Conservation (phyloP, 345 rosid species). For the Bruguiera parviflora region DNA sequence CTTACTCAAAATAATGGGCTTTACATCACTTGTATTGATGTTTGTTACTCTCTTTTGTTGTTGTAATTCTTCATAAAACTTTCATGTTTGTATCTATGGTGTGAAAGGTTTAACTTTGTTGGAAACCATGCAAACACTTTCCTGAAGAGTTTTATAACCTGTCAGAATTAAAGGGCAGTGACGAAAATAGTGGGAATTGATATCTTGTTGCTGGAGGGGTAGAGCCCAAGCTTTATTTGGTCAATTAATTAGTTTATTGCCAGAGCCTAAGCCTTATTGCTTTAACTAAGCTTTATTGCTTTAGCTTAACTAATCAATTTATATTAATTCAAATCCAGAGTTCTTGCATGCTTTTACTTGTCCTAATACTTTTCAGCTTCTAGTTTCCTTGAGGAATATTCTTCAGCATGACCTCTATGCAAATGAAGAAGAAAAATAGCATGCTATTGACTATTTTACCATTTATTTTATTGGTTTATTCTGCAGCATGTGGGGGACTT, state of each 20-base stretch:
- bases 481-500: conserved; percentile 92
- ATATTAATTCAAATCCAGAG: not conserved
- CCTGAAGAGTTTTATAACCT: too few species aligned
- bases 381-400: not conserved
- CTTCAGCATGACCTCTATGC: not conserved
- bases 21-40: not conserved
- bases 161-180: too few species aligned
- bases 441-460: not conserved
- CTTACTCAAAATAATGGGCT: too few species aligned
- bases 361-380: not conserved
- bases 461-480: conserved; percentile 5
- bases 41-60: not conserved
- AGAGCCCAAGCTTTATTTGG: too few species aligned
- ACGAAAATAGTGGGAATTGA: too few species aligned
- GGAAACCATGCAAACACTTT: too few species aligned
- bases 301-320: too few species aligned
- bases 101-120: too few species aligned
- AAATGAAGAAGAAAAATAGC: not conserved
- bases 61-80: not conserved
- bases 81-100: not conserved
- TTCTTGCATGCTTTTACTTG: not conserved
- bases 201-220: too few species aligned
- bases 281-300: too few species aligned
- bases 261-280: too few species aligned
- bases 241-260: too few species aligned